Percentiles rank a stretch among this genome's conserved stretches.
phyloP scores from a whole-genome alignment of 495 filamentous ascomycete species.

The Aspergillus heteromorphus region DNA sequence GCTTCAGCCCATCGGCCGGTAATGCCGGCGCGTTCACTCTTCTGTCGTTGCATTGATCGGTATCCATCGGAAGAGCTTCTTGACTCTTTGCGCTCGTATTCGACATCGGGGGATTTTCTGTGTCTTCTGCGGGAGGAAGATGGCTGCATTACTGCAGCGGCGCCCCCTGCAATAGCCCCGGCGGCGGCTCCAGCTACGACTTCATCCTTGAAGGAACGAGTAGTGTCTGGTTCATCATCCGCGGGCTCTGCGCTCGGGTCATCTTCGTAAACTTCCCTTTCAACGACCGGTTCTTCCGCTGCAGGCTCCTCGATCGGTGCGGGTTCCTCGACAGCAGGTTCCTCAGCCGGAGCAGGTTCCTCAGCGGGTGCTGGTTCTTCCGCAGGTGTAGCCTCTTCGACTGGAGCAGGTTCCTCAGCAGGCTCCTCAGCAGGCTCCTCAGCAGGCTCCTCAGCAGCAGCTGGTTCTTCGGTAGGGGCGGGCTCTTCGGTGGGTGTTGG shows the following conservation, averaged over 20 bases:
- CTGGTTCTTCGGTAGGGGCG: conserved; percentile 3
- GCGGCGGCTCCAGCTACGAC: conserved; percentile 4
- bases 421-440: conserved; percentile 10
- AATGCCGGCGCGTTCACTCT: conserved; percentile 31
- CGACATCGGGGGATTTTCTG: conserved; percentile 21
- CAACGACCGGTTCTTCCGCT: neutral
- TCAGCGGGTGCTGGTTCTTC: conserved; percentile 6
- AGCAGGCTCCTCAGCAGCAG: conserved; percentile 10
- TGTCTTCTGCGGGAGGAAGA: conserved; percentile 25
- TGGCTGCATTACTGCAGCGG: conserved; percentile 11
- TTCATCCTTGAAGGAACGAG: neutral
- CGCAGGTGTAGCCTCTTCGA: conserved; percentile 6
- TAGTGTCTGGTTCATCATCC: conserved; percentile 14
- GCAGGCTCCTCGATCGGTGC: neutral
- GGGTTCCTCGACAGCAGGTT: conserved; percentile 1
- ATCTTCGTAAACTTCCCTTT: conserved; percentile 8
- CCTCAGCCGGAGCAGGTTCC: neutral
- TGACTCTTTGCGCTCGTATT: conserved; percentile 31
- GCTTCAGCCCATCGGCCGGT: conserved; percentile 38
- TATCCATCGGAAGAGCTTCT: conserved; percentile 37
- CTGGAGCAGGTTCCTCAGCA: conserved; percentile 12
- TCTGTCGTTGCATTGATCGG: conserved; percentile 27
- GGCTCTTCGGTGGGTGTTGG: conserved; percentile 5
- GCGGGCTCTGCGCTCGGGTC: conserved; percentile 9
- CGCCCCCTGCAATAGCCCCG: conserved; percentile 9